A percentile compares a stretch with the other conserved stretches of the same genome.
Conservation (phyloP, 2,329 filamentous ascomycete genomes). For the Fusarium nurragi region DNA sequence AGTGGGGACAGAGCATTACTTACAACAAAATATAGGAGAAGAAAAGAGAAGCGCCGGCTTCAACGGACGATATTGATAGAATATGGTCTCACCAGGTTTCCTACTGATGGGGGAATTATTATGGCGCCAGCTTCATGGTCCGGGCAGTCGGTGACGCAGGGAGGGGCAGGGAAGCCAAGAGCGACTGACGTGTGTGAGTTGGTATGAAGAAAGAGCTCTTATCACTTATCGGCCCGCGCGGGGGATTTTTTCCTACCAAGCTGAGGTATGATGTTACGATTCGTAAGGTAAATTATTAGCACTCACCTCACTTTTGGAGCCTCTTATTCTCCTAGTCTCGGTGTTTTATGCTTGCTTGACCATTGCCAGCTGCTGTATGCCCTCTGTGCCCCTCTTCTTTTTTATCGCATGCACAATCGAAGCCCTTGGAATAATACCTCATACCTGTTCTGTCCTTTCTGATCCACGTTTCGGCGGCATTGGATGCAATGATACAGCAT, state of each 20-base stretch:
- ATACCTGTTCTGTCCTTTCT: slow-evolving; percentile 17
- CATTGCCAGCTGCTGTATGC: slow-evolving; percentile 13
- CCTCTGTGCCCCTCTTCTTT: slow-evolving; percentile 25
- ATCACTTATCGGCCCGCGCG: slow-evolving; percentile 45
- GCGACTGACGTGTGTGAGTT: slow-evolving; percentile 23
- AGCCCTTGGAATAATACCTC: slow-evolving; percentile 34
- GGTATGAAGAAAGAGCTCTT: slow-evolving; percentile 38
- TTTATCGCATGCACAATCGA: slow-evolving; percentile 23
- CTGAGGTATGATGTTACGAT: slow-evolving; percentile 35
- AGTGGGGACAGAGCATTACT: slow-evolving; percentile 12
- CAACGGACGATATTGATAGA: slow-evolving; percentile 38
- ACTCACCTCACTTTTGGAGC: slow-evolving; percentile 26
- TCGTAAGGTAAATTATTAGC: slow-evolving; percentile 36
- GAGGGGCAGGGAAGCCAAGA: slow-evolving; percentile 27
- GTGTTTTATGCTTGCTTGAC: slow-evolving; percentile 33
- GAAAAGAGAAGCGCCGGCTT: slow-evolving; percentile 21
- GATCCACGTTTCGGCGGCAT: slow-evolving; percentile 35
- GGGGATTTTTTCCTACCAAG: slow-evolving; percentile 26
- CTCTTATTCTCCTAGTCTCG: slow-evolving; percentile 29
- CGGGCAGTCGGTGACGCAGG: slow-evolving; percentile 39
- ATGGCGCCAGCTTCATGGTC: slow-evolving; percentile 44
- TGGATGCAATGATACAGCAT: slow-evolving; percentile 25
- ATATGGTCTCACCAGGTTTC: slow-evolving; percentile 40
- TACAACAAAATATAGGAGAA: slow-evolving; percentile 30
- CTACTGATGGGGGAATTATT: slow-evolving; percentile 40